Conservation (phyloP, 768 basidiomycete genomes). For the Pleurotus tuoliensis region DNA sequence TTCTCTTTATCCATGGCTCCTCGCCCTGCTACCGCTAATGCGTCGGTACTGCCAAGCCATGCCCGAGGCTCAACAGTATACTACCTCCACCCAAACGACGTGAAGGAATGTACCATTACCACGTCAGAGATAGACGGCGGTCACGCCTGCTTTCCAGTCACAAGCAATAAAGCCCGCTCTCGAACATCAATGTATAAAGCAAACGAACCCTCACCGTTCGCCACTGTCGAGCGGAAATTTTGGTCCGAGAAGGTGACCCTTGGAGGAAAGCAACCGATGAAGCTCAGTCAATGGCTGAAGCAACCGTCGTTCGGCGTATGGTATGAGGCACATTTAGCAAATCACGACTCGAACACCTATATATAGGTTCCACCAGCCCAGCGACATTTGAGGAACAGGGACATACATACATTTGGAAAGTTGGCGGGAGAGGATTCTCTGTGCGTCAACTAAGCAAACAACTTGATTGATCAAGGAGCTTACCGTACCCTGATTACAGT, state of each 20-base stretch:
- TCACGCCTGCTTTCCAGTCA: background rate
- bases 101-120: conserved; percentile 10
- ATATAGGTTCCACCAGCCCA: background rate
- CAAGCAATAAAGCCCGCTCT: background rate
- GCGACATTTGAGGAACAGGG: background rate
- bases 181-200: background rate
- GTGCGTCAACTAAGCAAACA: no score
- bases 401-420: background rate
- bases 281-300: conserved; percentile 18
- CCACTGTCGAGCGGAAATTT: conserved; percentile 15
- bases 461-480: background rate
- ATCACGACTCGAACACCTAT: no score
- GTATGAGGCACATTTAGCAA: no score
- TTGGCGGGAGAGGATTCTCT: background rate
- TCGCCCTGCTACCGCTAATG: no score
- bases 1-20: no score
- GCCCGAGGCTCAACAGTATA: background rate
- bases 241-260: conserved; percentile 21
- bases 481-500: background rate
- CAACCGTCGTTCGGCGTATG: conserved; percentile 13
- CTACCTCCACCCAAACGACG: conserved; percentile 11
- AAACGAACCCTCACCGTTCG: conserved; percentile 11
- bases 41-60: no score
- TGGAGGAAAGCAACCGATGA: conserved; percentile 14
- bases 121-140: background rate